Percentiles rank a stretch among this genome's conserved stretches.
phyloP scores from a whole-genome alignment of 768 basidiomycete genomes.

The Psilocybe cyanescens region DNA sequence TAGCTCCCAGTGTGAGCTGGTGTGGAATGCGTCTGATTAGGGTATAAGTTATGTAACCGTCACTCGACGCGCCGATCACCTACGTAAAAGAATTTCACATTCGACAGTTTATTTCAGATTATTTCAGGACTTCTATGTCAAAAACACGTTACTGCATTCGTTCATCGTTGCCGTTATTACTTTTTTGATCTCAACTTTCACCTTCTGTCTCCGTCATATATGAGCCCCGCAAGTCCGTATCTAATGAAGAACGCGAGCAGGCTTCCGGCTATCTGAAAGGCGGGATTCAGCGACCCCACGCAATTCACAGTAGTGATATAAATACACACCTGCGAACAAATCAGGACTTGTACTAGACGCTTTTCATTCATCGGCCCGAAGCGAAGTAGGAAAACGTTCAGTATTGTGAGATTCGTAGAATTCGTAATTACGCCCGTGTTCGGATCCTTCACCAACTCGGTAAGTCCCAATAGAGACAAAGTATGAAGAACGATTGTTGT shows the following conservation, averaged over 20 bases:
- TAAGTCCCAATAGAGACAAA: conserved; percentile 66
- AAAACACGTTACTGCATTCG: not conserved
- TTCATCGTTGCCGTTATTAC: not conserved
- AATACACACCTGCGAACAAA: conserved; percentile 69
- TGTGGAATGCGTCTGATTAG: not conserved
- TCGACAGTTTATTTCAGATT: not conserved
- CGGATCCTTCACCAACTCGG: conserved; percentile 61
- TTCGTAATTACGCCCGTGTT: conserved; percentile 63
- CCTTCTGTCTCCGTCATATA: conserved; percentile 92
- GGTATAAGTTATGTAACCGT: too few relatives aligned
- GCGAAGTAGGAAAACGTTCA: conserved; percentile 82
- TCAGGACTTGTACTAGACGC: conserved; percentile 71
- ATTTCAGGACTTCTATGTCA: not conserved
- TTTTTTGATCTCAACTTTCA: conserved; percentile 4
- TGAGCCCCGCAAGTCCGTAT: conserved; percentile 86
- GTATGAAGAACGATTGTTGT: conserved; percentile 59
- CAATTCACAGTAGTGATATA: conserved; percentile 5
- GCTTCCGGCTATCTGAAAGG: conserved; percentile 69
- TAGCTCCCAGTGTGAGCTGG: not conserved
- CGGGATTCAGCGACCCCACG: conserved; percentile 6
- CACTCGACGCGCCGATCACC: not conserved
- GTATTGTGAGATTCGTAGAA: conserved; percentile 88
- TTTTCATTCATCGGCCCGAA: conserved; percentile 89
- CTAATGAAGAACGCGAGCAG: conserved; percentile 81
- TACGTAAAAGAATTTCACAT: not conserved